Evolutionary conservation across 257 asterid species (phyloP).

Genomic region (Gentiana macrophylla): DNA sequence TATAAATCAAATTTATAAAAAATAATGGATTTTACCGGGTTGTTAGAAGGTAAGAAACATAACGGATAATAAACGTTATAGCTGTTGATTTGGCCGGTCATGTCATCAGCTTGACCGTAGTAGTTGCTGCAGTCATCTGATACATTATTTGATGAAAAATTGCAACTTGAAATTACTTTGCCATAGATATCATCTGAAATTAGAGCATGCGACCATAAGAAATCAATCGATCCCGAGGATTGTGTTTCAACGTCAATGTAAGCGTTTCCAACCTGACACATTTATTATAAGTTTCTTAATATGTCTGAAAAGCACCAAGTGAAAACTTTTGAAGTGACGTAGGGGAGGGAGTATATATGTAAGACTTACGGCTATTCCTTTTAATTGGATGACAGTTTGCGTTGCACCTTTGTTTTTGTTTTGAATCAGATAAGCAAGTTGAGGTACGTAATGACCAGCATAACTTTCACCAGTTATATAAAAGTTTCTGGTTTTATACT

Average conservation of each 20-base stretch:
- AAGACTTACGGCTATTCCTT: slow-evolving; percentile 54
- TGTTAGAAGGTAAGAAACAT: slow-evolving; percentile 20
- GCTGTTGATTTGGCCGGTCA: slow-evolving; percentile 11
- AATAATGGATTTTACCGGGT: background rate
- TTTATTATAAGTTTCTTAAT: no score
- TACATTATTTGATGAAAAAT: slow-evolving; percentile 18
- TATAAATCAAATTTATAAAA: slow-evolving; percentile 9
- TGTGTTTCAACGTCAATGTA: slow-evolving; percentile 21
- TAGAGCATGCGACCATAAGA: slow-evolving; percentile 45
- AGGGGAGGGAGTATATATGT: no score
- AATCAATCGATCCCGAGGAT: slow-evolving; percentile 30
- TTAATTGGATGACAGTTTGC: slow-evolving; percentile 39
- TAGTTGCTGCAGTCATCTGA: slow-evolving; percentile 20
- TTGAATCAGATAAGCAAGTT: slow-evolving; percentile 49
- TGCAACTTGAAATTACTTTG: slow-evolving; percentile 30
- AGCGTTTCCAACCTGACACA: slow-evolving; percentile 56
- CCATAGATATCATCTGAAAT: slow-evolving; percentile 55
- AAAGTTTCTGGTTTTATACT: slow-evolving; percentile 49
- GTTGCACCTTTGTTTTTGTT: slow-evolving; percentile 35
- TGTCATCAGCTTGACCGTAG: slow-evolving; percentile 9
- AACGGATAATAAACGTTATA: slow-evolving; percentile 45
- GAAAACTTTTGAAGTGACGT: no score
- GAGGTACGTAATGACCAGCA: slow-evolving; percentile 76
- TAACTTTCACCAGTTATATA: slow-evolving; percentile 59
- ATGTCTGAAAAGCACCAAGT: no score